Percentiles rank a stretch among this genome's conserved stretches.
These are phyloP conservation scores for Phlebiopsis flavidoalba DNA, from an alignment of 768 basidiomycete species.

Conservation along the genomic window DNA sequence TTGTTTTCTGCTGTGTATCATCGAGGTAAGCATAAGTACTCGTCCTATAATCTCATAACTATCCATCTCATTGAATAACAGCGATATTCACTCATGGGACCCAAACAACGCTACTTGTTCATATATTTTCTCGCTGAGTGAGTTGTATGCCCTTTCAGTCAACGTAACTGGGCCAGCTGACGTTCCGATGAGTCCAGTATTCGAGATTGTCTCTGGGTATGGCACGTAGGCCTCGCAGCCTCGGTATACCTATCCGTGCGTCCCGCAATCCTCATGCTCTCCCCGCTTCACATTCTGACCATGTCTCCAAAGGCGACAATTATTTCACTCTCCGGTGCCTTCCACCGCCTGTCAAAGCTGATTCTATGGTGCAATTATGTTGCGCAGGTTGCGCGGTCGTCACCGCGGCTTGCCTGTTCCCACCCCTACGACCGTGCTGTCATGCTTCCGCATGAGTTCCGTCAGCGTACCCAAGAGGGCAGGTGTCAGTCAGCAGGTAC, in stretches of 20 bases:
- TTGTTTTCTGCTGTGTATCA: constrained; percentile 88
- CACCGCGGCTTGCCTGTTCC: constrained; percentile 87
- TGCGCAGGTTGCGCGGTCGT: constrained; percentile 92
- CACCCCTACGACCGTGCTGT: constrained; percentile 86
- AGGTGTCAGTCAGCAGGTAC: background rate
- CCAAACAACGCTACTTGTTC: constrained; percentile 68
- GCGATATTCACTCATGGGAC: constrained; percentile 39
- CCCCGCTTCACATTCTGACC: background rate
- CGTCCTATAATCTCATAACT: background rate
- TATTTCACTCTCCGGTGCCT: constrained; percentile 78
- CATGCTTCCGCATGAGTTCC: constrained; percentile 51
- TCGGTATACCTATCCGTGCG: constrained; percentile 74
- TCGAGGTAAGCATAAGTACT: constrained; percentile 59
- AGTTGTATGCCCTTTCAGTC: constrained; percentile 19
- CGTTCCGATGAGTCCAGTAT: constrained; percentile 44
- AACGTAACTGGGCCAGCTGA: background rate
- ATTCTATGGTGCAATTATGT: constrained; percentile 85
- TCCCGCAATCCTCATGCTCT: background rate
- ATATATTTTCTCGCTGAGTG: constrained; percentile 78
- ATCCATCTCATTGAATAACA: background rate
- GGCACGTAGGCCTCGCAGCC: constrained; percentile 88
- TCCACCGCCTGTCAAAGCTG: constrained; percentile 79
- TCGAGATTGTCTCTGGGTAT: constrained; percentile 88
- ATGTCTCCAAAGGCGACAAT: constrained; percentile 59
- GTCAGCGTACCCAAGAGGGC: background rate